A percentile compares a stretch with the other conserved stretches of the same genome.
Evolutionary conservation across 164 flowering plant genomes (phyloP).

Genomic region (Hamamelis virginiana): DNA sequence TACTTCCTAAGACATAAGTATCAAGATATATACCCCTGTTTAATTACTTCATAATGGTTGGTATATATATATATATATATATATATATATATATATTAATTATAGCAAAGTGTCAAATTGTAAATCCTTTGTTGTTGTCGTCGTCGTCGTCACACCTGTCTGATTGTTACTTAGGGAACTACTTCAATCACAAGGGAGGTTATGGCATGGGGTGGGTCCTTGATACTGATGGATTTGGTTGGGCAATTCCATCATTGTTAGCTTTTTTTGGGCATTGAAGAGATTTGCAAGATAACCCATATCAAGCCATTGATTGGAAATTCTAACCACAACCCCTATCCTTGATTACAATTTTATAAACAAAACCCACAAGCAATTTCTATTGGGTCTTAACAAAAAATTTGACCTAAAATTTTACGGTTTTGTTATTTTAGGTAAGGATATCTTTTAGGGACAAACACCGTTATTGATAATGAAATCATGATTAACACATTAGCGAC

Average conservation of each 20-base stretch:
- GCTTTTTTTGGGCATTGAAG: neutral
- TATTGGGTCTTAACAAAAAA: neutral
- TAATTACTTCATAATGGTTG: neutral
- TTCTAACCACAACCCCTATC: neutral
- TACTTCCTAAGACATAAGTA: no score
- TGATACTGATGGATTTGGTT: slow-evolving; percentile 5
- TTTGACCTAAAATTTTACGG: neutral
- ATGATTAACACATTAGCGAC: no score
- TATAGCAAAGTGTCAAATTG: neutral
- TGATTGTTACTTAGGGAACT: neutral
- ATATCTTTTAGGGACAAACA: no score
- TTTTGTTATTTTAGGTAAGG: no score
- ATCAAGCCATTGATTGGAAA: slow-evolving; percentile 1
- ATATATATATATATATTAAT: no score
- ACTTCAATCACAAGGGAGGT: neutral
- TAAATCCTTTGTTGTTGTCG: neutral
- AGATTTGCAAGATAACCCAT: slow-evolving; percentile 4
- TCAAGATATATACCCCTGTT: no score
- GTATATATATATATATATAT: no score
- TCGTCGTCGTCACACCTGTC: neutral
- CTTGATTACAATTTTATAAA: neutral
- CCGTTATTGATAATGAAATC: no score
- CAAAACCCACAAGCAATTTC: neutral
- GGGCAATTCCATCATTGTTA: slow-evolving; percentile 6
- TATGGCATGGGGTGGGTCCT: neutral